Percentiles rank a stretch among this genome's conserved stretches.
phyloP scores from a whole-genome alignment of 2,329 filamentous ascomycete genomes.

The Stemphylium beticola region DNA sequence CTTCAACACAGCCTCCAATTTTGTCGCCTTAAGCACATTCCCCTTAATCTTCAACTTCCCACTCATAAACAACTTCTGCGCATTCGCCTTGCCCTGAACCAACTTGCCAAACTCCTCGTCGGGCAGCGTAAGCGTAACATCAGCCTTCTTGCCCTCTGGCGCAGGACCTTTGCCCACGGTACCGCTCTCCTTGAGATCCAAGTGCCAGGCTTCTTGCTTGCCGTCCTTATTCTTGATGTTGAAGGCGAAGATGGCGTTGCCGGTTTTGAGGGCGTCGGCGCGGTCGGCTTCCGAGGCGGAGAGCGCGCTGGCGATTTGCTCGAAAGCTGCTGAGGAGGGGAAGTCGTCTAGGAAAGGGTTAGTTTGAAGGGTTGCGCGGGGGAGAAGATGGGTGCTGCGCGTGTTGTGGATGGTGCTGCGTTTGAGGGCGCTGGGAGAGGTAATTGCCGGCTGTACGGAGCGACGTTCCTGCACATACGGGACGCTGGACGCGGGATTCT shows the following conservation, averaged over 20 bases:
- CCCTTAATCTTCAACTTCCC: constrained; percentile 98
- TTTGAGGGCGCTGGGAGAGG: too few species aligned
- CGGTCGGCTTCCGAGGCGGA: constrained; percentile 71
- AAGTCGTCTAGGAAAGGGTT: constrained; percentile 62
- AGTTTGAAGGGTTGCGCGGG: neutral
- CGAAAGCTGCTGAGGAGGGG: constrained; percentile 89
- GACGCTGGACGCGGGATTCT: too few species aligned
- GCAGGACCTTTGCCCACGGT: constrained; percentile 76
- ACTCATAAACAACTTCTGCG: constrained; percentile 95
- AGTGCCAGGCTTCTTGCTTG: constrained; percentile 86
- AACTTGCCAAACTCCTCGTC: constrained; percentile 88
- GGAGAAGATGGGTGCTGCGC: too few species aligned
- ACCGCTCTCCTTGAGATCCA: constrained; percentile 92
- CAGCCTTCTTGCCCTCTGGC: constrained; percentile 76
- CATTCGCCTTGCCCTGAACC: constrained; percentile 86
- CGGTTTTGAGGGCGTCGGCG: constrained; percentile 89
- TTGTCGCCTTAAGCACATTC: constrained; percentile 98
- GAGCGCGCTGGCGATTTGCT: constrained; percentile 79
- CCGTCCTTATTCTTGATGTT: constrained; percentile 86
- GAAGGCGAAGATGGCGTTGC: constrained; percentile 87
- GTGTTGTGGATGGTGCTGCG: too few species aligned
- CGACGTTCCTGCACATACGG: too few species aligned
- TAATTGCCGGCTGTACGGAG: too few species aligned
- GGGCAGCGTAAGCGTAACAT: constrained; percentile 82
- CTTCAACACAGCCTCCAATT: constrained; percentile 81